Evolutionary conservation across 176 grass and related monocot species (phyloP).

Genomic region (Chloris gayana): DNA sequence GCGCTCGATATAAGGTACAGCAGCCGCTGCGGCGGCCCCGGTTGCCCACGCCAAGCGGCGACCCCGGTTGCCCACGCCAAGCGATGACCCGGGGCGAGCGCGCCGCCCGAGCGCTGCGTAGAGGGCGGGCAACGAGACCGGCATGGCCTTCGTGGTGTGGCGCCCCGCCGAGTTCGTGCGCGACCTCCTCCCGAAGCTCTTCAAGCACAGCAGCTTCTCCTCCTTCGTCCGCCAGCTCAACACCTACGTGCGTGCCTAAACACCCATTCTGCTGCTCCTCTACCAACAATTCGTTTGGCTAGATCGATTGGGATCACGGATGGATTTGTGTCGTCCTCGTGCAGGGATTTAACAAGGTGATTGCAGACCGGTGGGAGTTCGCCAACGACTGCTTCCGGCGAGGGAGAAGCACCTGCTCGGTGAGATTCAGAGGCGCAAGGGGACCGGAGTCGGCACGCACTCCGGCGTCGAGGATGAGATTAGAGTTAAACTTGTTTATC

Average conservation of each 20-base stretch:
- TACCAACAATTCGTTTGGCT: neutral
- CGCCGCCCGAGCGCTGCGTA: too few relatives aligned
- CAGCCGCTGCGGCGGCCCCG: too few relatives aligned
- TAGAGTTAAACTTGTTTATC: too few relatives aligned
- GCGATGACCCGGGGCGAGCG: too few relatives aligned
- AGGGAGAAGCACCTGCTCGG: slow-evolving; percentile 74
- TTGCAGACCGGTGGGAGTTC: slow-evolving; percentile 88
- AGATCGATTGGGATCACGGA: slow-evolving; percentile 40
- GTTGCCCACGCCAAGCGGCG: too few relatives aligned
- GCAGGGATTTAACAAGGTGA: slow-evolving; percentile 79
- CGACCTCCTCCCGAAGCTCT: slow-evolving; percentile 68
- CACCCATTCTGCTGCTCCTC: neutral
- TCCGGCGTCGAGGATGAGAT: too few relatives aligned
- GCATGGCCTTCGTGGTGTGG: slow-evolving; percentile 69
- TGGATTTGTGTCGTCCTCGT: neutral
- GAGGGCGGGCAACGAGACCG: slow-evolving; percentile 59
- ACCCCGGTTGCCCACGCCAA: too few relatives aligned
- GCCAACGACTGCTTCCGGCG: slow-evolving; percentile 70
- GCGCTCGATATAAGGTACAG: too few relatives aligned
- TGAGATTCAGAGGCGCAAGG: slow-evolving; percentile 73
- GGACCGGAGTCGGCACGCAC: too few relatives aligned
- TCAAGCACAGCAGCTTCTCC: slow-evolving; percentile 97
- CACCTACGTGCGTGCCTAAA: slow-evolving; percentile 59
- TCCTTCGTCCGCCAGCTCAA: slow-evolving; percentile 93
- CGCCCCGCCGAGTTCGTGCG: slow-evolving; percentile 65